Percentiles rank a stretch among this genome's conserved stretches.
These are phyloP conservation scores for Candida sanyiensis DNA, from an alignment of 805 yeast genomes.

Conservation along the genomic window DNA sequence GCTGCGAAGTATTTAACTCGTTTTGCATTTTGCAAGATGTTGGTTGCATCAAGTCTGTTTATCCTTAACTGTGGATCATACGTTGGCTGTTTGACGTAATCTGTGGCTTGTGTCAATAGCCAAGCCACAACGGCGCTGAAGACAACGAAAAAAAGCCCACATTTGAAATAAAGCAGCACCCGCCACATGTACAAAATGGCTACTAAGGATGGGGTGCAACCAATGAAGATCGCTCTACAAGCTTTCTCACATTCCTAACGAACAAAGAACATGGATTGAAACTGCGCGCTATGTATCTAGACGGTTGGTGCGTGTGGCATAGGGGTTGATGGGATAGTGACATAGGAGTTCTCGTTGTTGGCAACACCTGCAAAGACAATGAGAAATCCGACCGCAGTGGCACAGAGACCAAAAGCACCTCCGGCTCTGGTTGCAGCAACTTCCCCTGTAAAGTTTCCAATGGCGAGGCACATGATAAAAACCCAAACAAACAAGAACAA, in stretches of 20 bases:
- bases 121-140: background rate
- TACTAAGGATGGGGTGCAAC: no score
- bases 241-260: no score
- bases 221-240: no score
- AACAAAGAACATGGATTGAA: no score
- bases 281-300: no score
- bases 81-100: background rate
- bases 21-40: no score
- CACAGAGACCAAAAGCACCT: conserved; percentile 53
- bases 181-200: no score
- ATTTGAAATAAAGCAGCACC: no score
- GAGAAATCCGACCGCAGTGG: conserved; percentile 55
- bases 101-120: background rate
- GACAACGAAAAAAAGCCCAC: no score
- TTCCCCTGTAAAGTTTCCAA: conserved; percentile 47
- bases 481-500: conserved; percentile 48
- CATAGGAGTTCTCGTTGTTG: conserved; percentile 51
- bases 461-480: conserved; percentile 46
- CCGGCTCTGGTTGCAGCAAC: conserved; percentile 46
- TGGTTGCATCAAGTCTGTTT: background rate
- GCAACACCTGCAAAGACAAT: conserved; percentile 62
- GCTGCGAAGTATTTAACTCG: no score
- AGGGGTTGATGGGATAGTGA: conserved; percentile 44
- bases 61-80: background rate
- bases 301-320: conserved; percentile 43